Conservation (phyloP, 1,284 basidiomycete species). For the Ganoderma lingzhi region DNA sequence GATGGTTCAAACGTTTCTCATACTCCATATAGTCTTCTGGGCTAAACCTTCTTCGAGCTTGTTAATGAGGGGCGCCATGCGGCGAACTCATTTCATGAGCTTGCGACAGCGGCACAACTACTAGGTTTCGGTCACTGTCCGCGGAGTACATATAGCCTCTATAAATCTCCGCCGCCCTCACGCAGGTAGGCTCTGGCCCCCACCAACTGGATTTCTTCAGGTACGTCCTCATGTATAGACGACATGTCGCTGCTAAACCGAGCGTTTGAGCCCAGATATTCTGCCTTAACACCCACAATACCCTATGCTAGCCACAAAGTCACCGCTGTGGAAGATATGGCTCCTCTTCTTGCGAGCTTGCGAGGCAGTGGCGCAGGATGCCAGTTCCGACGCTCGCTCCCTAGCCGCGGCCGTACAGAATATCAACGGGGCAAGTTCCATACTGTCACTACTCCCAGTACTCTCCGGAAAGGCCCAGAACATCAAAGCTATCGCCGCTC, state of each 20-base stretch:
- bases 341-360: slow-evolving; percentile 17
- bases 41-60: background rate
- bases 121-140: background rate
- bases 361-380: slow-evolving; percentile 8
- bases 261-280: background rate
- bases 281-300: background rate
- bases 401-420: slow-evolving; percentile 24
- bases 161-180: background rate
- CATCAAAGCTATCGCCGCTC: slow-evolving; percentile 23
- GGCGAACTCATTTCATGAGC: background rate
- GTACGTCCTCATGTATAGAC: background rate
- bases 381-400: slow-evolving; percentile 18
- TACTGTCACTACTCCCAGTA: slow-evolving; percentile 25
- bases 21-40: background rate
- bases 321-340: slow-evolving; percentile 11
- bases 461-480: slow-evolving; percentile 29
- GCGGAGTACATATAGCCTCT: slow-evolving; percentile 4
- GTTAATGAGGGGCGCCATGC: background rate
- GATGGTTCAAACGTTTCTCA: background rate
- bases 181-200: background rate
- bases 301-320: slow-evolving; percentile 8
- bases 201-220: background rate
- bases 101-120: background rate
- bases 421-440: slow-evolving; percentile 27
- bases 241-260: background rate